Evolutionary conservation across 2,329 filamentous ascomycete genomes (phyloP), one percentile per base, ranked within the genome.

Genomic region (Epicoccum sorghinum): DNA sequence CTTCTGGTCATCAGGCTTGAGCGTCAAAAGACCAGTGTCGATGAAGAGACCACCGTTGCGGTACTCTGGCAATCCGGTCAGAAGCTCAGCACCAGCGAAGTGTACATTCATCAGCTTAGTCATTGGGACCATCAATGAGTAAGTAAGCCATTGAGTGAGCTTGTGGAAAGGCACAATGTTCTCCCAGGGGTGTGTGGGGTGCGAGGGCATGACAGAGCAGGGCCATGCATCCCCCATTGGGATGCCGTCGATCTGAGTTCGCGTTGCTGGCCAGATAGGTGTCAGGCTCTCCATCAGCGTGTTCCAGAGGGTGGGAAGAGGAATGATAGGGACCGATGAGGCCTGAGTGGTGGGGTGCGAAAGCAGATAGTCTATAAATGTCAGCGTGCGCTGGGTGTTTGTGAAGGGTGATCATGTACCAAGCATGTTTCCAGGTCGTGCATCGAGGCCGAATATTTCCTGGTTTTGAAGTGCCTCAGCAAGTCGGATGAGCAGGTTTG

Each of bases 151-250:
- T 74, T 96, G 92, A 0, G 92, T 96, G 33, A 96, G 83, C 41
- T 70, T 96, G 80, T 97, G 93, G 79, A 96, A 96, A 0, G 92
- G 92, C 9, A 93, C 85, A 66, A 96, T 93, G 63, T 83, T 88
- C 71, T 93, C 89, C 89, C 89, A 91, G 0, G 86, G 82, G 61
- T 86, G 80, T 6, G 83, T 83, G 62, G 87, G 81, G 73, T 89
- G 86, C 18, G 81, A 84, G n/a, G 92, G 91, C 85, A 98, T 91
- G 29, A 87, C 85, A 9, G 84, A 86, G 76, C 93, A 96, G 0
- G 89, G 90, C 95, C 95, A 99, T 23, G 95, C 93, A 71, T 99
- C 95, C 50, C 95, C 95, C 13, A 99, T 85, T 0, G 92, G 86
- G 25, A 90, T 83, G 2, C 92, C 92, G 69, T 96, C 91, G 64